Percentiles rank a stretch among this genome's conserved stretches.
Evolutionary conservation across 345 rosid species (phyloP).

Genomic region (Leavenworthia alabamica): DNA sequence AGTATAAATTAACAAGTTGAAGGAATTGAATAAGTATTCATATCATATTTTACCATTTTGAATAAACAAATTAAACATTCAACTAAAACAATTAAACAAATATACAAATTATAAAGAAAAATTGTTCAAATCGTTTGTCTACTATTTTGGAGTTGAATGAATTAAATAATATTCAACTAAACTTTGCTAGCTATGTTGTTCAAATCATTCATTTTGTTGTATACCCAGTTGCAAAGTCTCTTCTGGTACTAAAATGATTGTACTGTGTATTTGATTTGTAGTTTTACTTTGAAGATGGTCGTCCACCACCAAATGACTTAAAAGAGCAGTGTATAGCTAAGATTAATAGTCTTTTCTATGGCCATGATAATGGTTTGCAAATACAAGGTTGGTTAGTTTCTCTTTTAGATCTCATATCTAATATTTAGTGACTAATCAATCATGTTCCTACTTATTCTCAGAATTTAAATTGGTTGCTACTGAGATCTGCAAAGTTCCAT

Average conservation of each 20-base stretch:
- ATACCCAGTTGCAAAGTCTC: too few relatives aligned
- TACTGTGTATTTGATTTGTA: conserved; percentile 36
- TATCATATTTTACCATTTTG: too few relatives aligned
- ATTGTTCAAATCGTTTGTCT: too few relatives aligned
- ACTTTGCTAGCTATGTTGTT: too few relatives aligned
- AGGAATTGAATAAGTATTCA: too few relatives aligned
- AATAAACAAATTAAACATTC: too few relatives aligned
- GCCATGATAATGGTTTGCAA: conserved; percentile 62
- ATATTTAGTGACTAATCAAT: neutral
- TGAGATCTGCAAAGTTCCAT: conserved; percentile 90
- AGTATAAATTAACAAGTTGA: too few relatives aligned
- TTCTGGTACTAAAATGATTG: neutral
- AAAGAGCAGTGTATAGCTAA: conserved; percentile 62
- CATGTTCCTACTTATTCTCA: conserved; percentile 34
- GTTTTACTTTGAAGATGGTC: conserved; percentile 95
- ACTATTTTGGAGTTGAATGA: too few relatives aligned
- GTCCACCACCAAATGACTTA: conserved; percentile 67
- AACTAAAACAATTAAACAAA: too few relatives aligned
- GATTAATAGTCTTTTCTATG: conserved; percentile 59
- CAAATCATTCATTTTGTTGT: too few relatives aligned
- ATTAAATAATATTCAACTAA: too few relatives aligned
- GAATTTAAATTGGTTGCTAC: conserved; percentile 65
- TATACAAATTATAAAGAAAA: too few relatives aligned
- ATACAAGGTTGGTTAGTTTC: conserved; percentile 46
- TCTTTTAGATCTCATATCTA: neutral